Evolutionary conservation across 129 eudicot genomes (phyloP), one percentile per base, ranked within the genome.

Genomic region (Lonicera japonica): DNA sequence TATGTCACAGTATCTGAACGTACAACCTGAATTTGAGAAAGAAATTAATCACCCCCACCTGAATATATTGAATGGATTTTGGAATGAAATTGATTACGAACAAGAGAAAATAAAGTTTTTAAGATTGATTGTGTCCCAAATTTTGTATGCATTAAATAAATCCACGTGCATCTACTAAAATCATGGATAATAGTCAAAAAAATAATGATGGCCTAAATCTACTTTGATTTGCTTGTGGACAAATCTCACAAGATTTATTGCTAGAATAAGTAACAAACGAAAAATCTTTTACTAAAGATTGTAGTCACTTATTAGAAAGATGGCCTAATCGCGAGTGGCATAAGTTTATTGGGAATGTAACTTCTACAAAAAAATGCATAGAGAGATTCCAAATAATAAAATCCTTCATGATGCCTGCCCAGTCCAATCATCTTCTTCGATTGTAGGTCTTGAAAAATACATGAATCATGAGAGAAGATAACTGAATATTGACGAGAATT

Each of bases 181-280:
- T 72, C 39, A 54, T 73, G 68, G 0, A 52, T 69, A 6, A 73
- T 34, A 5, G 75, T 68, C 5, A n/a, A 63, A 3, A 20, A 75
- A 75, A 15, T 25, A 62, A 11, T 9, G 58, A 0, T n/a, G 25
- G 0, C 64, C 69, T n/a, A 12, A 15, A 2, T 1, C 13, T 18
- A 2, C 48, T 8, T 13, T 45, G 50, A 63, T 58, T 75, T 1
- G 66, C 66, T 25, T 29, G 5, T 5, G 61, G 58, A 24, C 57
- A 59, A 50, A 63, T 15, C 47, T 58, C 61, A 65, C 72, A 73
- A 51, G n/a, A n/a, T 4, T n/a, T 8, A 47, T 15, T 14, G 14
- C 4, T 47, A 15, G n/a, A 2, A 56, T n/a, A n/a, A n/a, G n/a
- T n/a, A n/a, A n/a, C n/a, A n/a, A n/a, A n/a, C n/a, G n/a, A n/a